Evolutionary conservation across 345 rosid genomes (phyloP), one percentile per base, ranked within the genome.

Genomic region (Punica granatum): DNA sequence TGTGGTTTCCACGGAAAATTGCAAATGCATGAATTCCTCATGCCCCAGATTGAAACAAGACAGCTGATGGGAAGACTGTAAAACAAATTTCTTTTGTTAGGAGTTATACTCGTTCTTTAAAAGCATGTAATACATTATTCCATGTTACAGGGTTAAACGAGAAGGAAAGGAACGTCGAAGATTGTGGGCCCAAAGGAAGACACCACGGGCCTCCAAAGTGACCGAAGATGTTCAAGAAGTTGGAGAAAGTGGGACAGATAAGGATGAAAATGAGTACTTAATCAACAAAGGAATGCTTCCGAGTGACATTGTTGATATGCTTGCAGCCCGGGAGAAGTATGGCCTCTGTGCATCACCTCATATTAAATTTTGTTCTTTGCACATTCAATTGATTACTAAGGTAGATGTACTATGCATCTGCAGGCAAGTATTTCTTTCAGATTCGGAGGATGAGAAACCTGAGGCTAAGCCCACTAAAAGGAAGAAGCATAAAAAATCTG

Each of bases 311-410:
- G 91, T 94, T 35, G 78, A 87, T 64, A 72, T 89, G 75, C 97
- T 93, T 42, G 92, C 95, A 0, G 83, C 86, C 62, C 85, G 86
- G 14, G 92, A 93, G 72, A 93, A 85, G 97, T 93, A 86, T 63
- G 79, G 23, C 56, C 44, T 59, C 9, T 46, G 31, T 60, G 37
- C 32, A 0, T 25, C 18, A n/a, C 23, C 46, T 66, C 23, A 1
- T 32, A 4, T 25, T 41, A 18, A 41, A 23, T 37, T 71, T 1
- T 32, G 25, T 36, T 28, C n/a, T 10, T 44, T 66, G 21, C 70
- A 63, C 60, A 49, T 60, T 60, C 66, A 64, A 58, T 72, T 53
- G 54, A 67, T 71, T 65, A 67, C 69, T 65, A 25, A 31, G 30
- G 66, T 30, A 19, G n/a, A 42, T 6, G 31, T 72, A 3, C 48